Evolutionary conservation across 106 monocot genomes (phyloP).

Genomic region (Dioscorea zingiberensis): DNA sequence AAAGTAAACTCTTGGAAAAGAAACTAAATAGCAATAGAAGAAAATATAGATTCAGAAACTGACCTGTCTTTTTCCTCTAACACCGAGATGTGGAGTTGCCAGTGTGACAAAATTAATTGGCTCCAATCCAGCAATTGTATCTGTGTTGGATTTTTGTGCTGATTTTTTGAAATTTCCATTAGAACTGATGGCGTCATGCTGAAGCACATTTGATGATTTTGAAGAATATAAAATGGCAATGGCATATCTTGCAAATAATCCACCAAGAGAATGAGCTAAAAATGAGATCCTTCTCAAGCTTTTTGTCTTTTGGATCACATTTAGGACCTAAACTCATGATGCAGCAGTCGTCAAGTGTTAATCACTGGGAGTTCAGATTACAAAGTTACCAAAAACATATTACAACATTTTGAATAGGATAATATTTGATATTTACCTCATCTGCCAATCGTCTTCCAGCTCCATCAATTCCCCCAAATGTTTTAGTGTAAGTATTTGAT

Average conservation of each 20-base stretch:
- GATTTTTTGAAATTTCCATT: conserved; percentile 11
- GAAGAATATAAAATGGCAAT: conserved; percentile 64
- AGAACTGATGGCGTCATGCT: conserved; percentile 6
- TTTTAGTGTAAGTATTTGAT: conserved; percentile 77
- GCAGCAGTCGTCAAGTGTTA: background rate
- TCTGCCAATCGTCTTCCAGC: conserved; percentile 88
- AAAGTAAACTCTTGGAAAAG: background rate
- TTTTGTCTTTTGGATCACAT: conserved; percentile 49
- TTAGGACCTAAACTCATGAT: conserved; percentile 41
- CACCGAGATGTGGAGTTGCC: conserved; percentile 96
- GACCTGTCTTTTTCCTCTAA: conserved; percentile 92
- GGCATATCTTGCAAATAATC: conserved; percentile 89
- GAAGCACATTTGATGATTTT: conserved; percentile 7
- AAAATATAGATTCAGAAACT: background rate
- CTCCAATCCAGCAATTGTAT: conserved; percentile 62
- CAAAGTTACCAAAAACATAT: too few species aligned
- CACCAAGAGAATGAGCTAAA: conserved; percentile 88
- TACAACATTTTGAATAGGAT: too few species aligned
- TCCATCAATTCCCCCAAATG: conserved; percentile 83
- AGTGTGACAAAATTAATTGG: conserved; percentile 91
- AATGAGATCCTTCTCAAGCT: conserved; percentile 87
- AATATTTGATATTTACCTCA: conserved; percentile 46
- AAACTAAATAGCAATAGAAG: too few species aligned
- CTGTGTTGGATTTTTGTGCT: conserved; percentile 15
- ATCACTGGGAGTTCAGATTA: background rate